phyloP scores from a whole-genome alignment of 2,329 filamentous ascomycete species.

The Aspergillus clavatus region DNA sequence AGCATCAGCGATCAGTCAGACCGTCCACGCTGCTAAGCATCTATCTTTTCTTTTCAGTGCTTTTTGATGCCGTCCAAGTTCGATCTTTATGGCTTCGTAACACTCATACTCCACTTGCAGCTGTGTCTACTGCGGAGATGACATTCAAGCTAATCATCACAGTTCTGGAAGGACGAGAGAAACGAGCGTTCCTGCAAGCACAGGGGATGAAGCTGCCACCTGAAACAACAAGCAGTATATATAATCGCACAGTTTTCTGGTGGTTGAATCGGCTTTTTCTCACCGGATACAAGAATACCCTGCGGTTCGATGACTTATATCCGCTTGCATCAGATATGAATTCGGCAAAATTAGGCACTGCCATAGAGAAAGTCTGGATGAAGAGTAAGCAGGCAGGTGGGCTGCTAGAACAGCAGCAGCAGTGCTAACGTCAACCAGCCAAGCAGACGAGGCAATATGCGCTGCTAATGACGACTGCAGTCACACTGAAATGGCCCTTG shows the following conservation, averaged over 20 bases:
- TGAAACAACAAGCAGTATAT: slow-evolving; percentile 21
- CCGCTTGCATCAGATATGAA: not conserved
- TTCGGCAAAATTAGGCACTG: not conserved
- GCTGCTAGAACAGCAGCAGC: too few species aligned
- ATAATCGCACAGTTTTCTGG: slow-evolving; percentile 30
- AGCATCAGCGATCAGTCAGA: slow-evolving; percentile 21
- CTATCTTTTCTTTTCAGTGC: slow-evolving; percentile 39
- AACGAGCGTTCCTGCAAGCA: slow-evolving; percentile 24
- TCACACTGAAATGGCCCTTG: not conserved
- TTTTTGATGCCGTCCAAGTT: slow-evolving; percentile 41
- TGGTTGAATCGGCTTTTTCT: slow-evolving; percentile 34
- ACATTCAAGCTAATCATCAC: slow-evolving; percentile 40
- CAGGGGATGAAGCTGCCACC: slow-evolving; percentile 11
- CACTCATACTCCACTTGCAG: slow-evolving; percentile 27
- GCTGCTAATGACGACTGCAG: too few species aligned
- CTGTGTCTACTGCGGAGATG: slow-evolving; percentile 33
- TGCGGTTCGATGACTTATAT: slow-evolving; percentile 19
- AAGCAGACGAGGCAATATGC: too few species aligned
- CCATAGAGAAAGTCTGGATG: not conserved
- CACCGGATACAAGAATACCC: slow-evolving; percentile 17
- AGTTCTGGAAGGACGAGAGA: slow-evolving; percentile 42
- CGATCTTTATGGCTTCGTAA: slow-evolving; percentile 34
- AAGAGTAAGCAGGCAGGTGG: not conserved
- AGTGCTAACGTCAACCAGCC: too few species aligned
- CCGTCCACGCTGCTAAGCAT: slow-evolving; percentile 26